Percentiles rank a stretch among this genome's conserved stretches.
Conservation (phyloP, 768 basidiomycete genomes). For the Mrakia hoshinonis region DNA sequence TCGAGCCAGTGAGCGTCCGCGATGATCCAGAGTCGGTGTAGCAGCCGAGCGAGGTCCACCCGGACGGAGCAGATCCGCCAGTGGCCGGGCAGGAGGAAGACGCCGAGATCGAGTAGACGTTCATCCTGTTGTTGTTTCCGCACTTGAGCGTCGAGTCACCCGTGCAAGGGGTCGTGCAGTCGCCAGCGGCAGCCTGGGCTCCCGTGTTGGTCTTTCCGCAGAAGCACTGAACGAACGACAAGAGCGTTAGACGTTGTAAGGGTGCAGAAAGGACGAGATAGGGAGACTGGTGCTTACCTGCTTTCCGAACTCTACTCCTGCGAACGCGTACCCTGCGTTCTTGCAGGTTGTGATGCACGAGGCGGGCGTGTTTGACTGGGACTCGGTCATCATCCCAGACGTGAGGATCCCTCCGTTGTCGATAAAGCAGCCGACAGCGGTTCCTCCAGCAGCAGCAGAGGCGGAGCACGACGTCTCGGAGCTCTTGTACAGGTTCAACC, state of each 20-base stretch:
- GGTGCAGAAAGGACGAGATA: neutral
- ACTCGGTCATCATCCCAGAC: too few species aligned
- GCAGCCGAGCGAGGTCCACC: conserved; percentile 7
- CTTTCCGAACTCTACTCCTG: conserved; percentile 8
- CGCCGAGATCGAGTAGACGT: conserved; percentile 4
- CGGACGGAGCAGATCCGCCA: neutral
- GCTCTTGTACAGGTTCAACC: conserved; percentile 9
- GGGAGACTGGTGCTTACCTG: neutral
- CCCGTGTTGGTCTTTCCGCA: conserved; percentile 25
- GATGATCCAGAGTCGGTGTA: neutral
- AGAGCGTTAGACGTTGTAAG: neutral
- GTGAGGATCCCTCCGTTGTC: too few species aligned
- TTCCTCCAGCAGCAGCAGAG: neutral
- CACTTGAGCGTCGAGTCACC: neutral
- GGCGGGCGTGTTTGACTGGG: neutral
- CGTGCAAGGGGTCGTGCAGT: neutral
- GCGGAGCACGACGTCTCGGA: conserved; percentile 20
- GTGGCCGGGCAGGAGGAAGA: neutral
- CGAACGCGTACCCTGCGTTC: conserved; percentile 12
- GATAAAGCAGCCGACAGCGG: conserved; percentile 4
- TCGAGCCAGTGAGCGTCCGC: conserved; percentile 9
- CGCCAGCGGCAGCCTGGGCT: neutral
- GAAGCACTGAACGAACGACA: neutral
- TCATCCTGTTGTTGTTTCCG: conserved; percentile 12
- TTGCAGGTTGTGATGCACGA: conserved; percentile 4